phyloP scores from a whole-genome alignment of 208 protist genomes.

The Trypanosoma avium region DNA sequence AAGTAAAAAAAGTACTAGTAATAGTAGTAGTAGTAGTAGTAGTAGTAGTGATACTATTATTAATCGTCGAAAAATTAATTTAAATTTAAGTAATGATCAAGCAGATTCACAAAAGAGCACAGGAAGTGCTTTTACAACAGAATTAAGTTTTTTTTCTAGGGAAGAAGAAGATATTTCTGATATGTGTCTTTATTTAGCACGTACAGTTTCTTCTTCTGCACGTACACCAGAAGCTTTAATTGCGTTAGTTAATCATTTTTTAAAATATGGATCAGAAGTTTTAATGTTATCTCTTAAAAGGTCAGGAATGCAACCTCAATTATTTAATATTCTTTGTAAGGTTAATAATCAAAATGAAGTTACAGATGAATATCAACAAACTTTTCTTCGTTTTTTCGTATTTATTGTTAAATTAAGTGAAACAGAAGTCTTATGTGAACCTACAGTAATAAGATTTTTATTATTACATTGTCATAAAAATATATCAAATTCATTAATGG shows the following conservation, averaged over 20 bases:
- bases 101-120: slow-evolving; percentile 14
- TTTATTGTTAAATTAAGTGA: slow-evolving; percentile 26
- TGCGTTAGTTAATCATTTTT: slow-evolving; percentile 44
- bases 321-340: slow-evolving; percentile 39
- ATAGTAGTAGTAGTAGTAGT: neutral
- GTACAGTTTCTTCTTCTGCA: slow-evolving; percentile 26
- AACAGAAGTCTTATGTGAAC: slow-evolving; percentile 14
- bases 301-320: slow-evolving; percentile 31
- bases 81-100: neutral
- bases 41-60: neutral
- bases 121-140: slow-evolving; percentile 35
- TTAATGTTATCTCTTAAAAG: slow-evolving; percentile 58
- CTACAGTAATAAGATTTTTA: slow-evolving; percentile 12
- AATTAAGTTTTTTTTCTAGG: slow-evolving; percentile 63
- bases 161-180: slow-evolving; percentile 74
- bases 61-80: neutral
- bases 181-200: slow-evolving; percentile 68
- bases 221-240: slow-evolving; percentile 31
- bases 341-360: neutral
- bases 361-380: slow-evolving; percentile 2
- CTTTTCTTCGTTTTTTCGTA: slow-evolving; percentile 22
- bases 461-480: slow-evolving; percentile 6
- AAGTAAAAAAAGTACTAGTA: neutral
- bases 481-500: no score
- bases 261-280: slow-evolving; percentile 14